These are phyloP conservation scores for Acanthochlamys bracteata DNA, from an alignment of 106 monocot species.

Conservation along the genomic window DNA sequence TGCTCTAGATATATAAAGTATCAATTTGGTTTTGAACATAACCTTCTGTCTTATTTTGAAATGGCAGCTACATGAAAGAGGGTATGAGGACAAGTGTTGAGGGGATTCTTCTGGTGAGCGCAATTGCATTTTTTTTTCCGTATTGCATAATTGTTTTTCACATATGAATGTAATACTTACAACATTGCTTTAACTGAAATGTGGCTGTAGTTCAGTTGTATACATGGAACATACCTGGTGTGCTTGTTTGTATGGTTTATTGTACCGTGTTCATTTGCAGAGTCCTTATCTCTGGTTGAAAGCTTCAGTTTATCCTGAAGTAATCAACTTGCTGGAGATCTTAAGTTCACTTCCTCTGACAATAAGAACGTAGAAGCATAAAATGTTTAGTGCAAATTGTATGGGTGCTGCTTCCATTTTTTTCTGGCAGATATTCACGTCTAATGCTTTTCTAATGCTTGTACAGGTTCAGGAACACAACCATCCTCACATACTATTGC, in stretches of 20 bases:
- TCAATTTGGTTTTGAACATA: background rate
- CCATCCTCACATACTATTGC: slow-evolving; percentile 86
- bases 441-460: background rate
- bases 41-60: slow-evolving; percentile 3
- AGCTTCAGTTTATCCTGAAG: too few species aligned
- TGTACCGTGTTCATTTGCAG: too few species aligned
- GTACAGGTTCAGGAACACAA: slow-evolving; percentile 95
- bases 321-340: too few species aligned
- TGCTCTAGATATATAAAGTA: background rate
- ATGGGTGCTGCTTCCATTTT: background rate
- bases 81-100: slow-evolving; percentile 95
- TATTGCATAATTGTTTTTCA: background rate
- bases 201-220: background rate
- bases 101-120: slow-evolving; percentile 72
- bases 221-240: too few species aligned
- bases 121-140: background rate
- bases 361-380: background rate
- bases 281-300: too few species aligned
- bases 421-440: background rate
- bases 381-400: background rate
- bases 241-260: too few species aligned
- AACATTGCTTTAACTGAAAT: background rate
- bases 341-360: background rate
- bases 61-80: slow-evolving; percentile 86
- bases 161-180: too few species aligned